Evolutionary conservation across 805 yeast species (phyloP), one percentile per base, ranked within the genome.

Genomic region (Starmerella roubikii): DNA sequence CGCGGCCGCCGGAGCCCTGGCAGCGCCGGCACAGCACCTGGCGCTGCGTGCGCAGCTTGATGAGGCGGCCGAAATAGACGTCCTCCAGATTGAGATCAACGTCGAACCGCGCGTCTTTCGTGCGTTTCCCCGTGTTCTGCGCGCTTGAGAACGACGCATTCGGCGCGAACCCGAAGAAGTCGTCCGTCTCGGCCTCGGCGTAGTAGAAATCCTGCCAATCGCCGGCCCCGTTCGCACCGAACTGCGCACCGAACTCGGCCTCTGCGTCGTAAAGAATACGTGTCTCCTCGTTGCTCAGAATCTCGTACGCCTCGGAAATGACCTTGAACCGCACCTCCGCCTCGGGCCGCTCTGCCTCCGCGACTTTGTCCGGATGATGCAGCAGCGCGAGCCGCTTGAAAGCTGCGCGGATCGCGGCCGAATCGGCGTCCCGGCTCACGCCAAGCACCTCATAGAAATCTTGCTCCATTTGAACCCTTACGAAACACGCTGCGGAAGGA

Each of bases 341-440:
- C 16, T 64, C 71, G 13, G 67, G 77, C 42, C 91, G 65, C 18
- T 73, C 74, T 9, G 71, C 73, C 47, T 74, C 82, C 0, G 72
- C 56, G 1, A 74, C 85, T 55, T 91, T 88, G 58, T 88, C 97
- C 0, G 97, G 97, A 59, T 88, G 97, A 51, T 76, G 72, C 43
- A 66, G 64, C 29, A 88, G 66, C 10, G 97, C 97, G 35, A 84
- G 67, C 50, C 76, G 79, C 48, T 93, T 69, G 59, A 83, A 88
- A 0, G 95, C 93, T 57, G 72, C 76, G 51, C 78, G 78, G 55
- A 88, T 82, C 46, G 86, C 95, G 1, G 60, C 61, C 24, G 71
- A 59, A 1, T 83, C 60, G 0, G 95, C 93, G 16, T 70, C 65
- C 2, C 66, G 55, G 6, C 70, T 72, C 4, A 85, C 73, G 28